These are phyloP conservation scores for Nitzschia sp. DNA, from an alignment of 108 stramenopile genomes.

Conservation along the genomic window DNA sequence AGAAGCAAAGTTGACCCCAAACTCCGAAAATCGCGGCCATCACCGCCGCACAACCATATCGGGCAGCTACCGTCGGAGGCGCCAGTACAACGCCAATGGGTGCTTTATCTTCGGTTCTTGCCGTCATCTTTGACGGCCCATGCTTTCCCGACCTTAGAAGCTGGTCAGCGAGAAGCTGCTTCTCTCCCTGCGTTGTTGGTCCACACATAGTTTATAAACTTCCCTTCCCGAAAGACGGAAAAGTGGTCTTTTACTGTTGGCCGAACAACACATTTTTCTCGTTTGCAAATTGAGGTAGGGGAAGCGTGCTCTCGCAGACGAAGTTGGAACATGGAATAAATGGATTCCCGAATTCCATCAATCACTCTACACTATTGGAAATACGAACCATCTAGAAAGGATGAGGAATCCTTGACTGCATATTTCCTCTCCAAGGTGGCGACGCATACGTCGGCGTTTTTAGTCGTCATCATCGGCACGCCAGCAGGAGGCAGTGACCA, in stretches of 20 bases:
- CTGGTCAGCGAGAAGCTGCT: background rate
- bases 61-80: slow-evolving; percentile 38
- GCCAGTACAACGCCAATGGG: background rate
- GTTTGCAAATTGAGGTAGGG: no score
- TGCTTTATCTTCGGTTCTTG: background rate
- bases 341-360: no score
- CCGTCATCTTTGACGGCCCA: background rate
- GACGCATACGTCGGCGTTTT: background rate
- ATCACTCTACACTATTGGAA: no score
- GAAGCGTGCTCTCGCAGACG: no score
- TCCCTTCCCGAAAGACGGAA: no score
- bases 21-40: slow-evolving; percentile 64
- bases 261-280: no score
- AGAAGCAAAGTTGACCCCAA: slow-evolving; percentile 75
- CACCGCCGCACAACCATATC: slow-evolving; percentile 77
- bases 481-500: background rate
- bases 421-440: background rate
- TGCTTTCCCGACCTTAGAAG: background rate
- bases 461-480: background rate
- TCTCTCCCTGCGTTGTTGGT: slow-evolving; percentile 8
- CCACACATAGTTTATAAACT: slow-evolving; percentile 5
- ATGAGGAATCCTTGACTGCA: background rate
- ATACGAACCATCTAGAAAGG: no score
- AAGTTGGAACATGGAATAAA: no score
- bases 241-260: no score